Base-by-base conservation (phyloP, 768 basidiomycete species). In the Amanita muscaria region DNA sequence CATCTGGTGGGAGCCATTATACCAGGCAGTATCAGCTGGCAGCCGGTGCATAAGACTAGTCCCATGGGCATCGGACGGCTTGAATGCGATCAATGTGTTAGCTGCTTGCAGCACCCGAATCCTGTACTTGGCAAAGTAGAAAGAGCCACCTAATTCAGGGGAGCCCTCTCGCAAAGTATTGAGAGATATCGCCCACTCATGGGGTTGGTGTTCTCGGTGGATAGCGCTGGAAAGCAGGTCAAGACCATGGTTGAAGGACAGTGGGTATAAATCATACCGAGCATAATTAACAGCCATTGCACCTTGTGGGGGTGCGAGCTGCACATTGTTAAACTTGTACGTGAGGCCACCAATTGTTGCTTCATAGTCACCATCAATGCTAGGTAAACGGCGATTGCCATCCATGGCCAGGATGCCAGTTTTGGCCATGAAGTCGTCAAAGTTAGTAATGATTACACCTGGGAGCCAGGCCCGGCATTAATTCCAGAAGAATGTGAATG, bases 81-180 rank as follows among this genome's bases (percentile, higher is more conserved):
- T 37, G 49, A 51, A 55, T 5, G 41, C 22, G 8, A 55, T 39
- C 12, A 51, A n/a, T 5, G 49, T 51, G 36, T 53, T 50, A 3
- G 50, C 19, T 9, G 52, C 52, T 5, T 36, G 34, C 40, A 51
- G 29, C 12, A 54, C 33, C 10, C 33, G 39, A 31, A 52, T 49
- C 5, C 53, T 48, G 47, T 54, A 54, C 24, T 40, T 27, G 8
- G 48, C 12, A 2, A 51, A 12, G 39, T 40, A 51, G 40, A 54
- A 54, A 22, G 51, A 44, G 12, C 53, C 53, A 14, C 53, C 53
- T 7, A 29, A 41, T 29, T 32, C 19, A 16, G 44, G 24, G 29
- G 18, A 38, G 33, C 24, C 27, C 6, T 18, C 21, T 15, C 42
- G 9, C 11, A 31, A 25, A 19, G 42, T 32, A 11, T 41, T 51